Base-by-base conservation (phyloP, 306 rosid species). In the Pterocarpus santalinus region DNA sequence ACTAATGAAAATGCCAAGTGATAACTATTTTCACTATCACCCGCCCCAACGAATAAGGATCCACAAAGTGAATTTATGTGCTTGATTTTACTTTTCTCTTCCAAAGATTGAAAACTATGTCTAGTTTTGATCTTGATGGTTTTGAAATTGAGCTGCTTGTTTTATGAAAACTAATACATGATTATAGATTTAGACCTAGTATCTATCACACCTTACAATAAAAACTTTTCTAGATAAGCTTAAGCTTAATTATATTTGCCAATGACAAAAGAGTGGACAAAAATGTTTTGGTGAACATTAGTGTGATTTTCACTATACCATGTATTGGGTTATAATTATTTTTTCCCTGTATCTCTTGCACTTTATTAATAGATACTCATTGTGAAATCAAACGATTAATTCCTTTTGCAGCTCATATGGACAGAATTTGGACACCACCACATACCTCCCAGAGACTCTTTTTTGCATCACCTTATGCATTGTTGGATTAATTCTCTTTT, bases 401-500 rank as follows among this genome's bases (percentile, higher is more conserved):
- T 55, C 36, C 17, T 71, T 70, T 73, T 0, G 81, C 83, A 93
- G 98, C 82, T 93, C 99, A 41, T 93, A 90, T 15, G 95, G 92
- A 70, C 94, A 90, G 63, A 89, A 79, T 77, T 76, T 95, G 91
- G 91, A 89, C 79, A 93, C 97, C 14, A 93, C 94, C 58, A 85
- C 89, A 22, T 93, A 68, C 72, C 75, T 93, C 12, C 88, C 88
- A 0, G 99, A 95, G 87, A 93, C 94, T 60, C 3, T 62, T 46
- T 95, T 95, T 86, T 90, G 92, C 85, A 87, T 95, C 67, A 2
- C 83, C 47, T 46, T 89, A 22, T 90, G 95, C 82, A 82, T 93
- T 68, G 73, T 84, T 77, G 99, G 98, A 70, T 78, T 93, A 57
- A 84, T 91, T 69, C 81, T 95, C 16, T 87, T 85, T 74, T 81